A percentile compares a stretch with the other conserved stretches of the same genome.
These are phyloP conservation scores for Yamadazyma akitaensis DNA, from an alignment of 805 yeast species.

Conservation along the genomic window DNA sequence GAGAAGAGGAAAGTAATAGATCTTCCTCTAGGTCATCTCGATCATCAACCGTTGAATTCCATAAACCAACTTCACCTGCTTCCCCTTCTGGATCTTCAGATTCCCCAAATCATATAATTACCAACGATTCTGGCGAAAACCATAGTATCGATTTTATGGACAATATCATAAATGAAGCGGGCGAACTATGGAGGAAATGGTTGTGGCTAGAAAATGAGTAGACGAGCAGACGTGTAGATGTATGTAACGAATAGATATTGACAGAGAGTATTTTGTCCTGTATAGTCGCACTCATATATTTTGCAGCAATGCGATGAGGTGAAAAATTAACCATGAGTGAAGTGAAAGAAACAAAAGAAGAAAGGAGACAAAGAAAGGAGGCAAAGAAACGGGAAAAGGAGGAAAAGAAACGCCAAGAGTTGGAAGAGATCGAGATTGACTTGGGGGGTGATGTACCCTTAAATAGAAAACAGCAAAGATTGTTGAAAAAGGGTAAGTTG, in stretches of 20 bases:
- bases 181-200: conserved; percentile 87
- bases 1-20: conserved; percentile 14
- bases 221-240: background rate
- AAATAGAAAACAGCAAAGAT: conserved; percentile 87
- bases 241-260: conserved; percentile 5
- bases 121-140: conserved; percentile 26
- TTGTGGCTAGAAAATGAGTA: conserved; percentile 42
- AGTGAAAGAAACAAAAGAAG: conserved; percentile 16
- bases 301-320: conserved; percentile 18
- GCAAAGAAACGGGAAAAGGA: conserved; percentile 32
- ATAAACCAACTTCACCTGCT: background rate
- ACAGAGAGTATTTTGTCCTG: background rate
- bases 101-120: conserved; percentile 19
- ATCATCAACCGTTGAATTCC: conserved; percentile 9
- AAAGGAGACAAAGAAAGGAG: conserved; percentile 18
- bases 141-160: conserved; percentile 61
- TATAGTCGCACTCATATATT: background rate
- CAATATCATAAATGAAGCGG: conserved; percentile 71
- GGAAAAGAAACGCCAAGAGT: conserved; percentile 32
- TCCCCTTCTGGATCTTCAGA: conserved; percentile 3
- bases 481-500: conserved; percentile 76
- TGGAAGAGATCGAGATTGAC: conserved; percentile 66
- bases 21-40: conserved; percentile 4
- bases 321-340: conserved; percentile 3
- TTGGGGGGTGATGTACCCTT: conserved; percentile 71